Percentiles rank a stretch among this genome's conserved stretches.
phyloP scores from a whole-genome alignment of 164 flowering plant species.

The Cinnamomum chago region DNA sequence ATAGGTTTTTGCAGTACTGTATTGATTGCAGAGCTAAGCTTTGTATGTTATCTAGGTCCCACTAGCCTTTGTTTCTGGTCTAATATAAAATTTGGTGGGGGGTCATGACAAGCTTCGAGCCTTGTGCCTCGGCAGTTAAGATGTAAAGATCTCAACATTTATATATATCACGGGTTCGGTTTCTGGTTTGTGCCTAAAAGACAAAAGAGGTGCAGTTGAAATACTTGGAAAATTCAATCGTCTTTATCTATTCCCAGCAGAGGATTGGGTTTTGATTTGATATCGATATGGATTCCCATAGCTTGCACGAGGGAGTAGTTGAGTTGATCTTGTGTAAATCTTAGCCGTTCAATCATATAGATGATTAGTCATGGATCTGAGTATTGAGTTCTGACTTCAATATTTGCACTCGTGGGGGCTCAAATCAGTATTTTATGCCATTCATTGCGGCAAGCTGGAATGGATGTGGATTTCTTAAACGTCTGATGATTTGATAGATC shows the following conservation, averaged over 20 bases:
- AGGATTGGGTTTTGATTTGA: too few species aligned
- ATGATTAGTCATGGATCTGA: too few species aligned
- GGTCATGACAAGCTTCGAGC: neutral
- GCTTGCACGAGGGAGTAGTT: too few species aligned
- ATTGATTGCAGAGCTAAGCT: neutral
- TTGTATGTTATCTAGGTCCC: neutral
- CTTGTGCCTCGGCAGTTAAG: conserved; percentile 1
- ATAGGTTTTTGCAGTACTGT: neutral
- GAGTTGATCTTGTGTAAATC: too few species aligned
- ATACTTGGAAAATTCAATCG: neutral
- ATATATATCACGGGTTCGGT: neutral
- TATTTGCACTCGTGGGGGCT: too few species aligned
- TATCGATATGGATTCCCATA: too few species aligned
- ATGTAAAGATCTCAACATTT: neutral
- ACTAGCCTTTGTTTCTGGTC: neutral
- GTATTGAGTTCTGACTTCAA: too few species aligned
- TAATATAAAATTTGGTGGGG: neutral
- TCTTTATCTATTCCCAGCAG: neutral
- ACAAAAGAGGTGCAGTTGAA: neutral
- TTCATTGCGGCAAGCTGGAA: too few species aligned
- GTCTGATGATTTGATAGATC: too few species aligned
- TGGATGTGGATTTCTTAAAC: too few species aligned
- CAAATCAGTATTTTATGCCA: too few species aligned
- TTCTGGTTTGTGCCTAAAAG: neutral
- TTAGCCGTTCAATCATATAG: too few species aligned